Conservation (phyloP, 495 filamentous ascomycete species). For the Pyronema omphalodes region DNA sequence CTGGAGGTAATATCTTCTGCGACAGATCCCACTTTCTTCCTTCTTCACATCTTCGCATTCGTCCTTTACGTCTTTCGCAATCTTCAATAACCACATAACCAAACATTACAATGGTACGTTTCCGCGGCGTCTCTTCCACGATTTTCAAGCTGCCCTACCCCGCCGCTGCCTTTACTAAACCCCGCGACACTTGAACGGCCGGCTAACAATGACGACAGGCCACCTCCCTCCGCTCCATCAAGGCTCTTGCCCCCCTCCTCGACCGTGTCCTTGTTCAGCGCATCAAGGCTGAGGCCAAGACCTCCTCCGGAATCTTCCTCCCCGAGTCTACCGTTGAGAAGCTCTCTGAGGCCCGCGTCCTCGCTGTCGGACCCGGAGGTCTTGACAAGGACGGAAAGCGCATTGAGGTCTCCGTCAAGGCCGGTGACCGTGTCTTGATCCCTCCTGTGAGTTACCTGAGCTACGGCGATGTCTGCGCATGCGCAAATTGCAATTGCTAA, state of each 20-base stretch:
- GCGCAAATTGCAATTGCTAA: background rate
- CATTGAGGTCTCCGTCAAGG: slow-evolving; percentile 55
- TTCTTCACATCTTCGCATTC: no score
- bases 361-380: slow-evolving; percentile 81
- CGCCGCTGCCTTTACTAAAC: no score
- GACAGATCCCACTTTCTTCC: no score
- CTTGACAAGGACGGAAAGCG: slow-evolving; percentile 76
- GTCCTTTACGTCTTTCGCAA: no score
- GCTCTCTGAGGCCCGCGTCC: slow-evolving; percentile 86
- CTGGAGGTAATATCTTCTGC: no score
- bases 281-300: slow-evolving; percentile 92
- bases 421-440: slow-evolving; percentile 88
- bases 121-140: no score
- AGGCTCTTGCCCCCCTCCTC: slow-evolving; percentile 83
- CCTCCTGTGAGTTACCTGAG: slow-evolving; percentile 53
- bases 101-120: no score
- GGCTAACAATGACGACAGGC: slow-evolving; percentile 25
- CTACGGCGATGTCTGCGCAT: background rate
- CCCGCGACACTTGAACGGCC: no score
- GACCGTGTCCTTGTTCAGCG: slow-evolving; percentile 98
- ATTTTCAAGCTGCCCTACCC: no score
- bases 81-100: no score
- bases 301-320: slow-evolving; percentile 87
- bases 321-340: slow-evolving; percentile 96
- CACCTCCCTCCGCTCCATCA: slow-evolving; percentile 80